These are phyloP conservation scores for Fusarium sp. DNA, from an alignment of 2,329 filamentous ascomycete genomes.

Conservation along the genomic window DNA sequence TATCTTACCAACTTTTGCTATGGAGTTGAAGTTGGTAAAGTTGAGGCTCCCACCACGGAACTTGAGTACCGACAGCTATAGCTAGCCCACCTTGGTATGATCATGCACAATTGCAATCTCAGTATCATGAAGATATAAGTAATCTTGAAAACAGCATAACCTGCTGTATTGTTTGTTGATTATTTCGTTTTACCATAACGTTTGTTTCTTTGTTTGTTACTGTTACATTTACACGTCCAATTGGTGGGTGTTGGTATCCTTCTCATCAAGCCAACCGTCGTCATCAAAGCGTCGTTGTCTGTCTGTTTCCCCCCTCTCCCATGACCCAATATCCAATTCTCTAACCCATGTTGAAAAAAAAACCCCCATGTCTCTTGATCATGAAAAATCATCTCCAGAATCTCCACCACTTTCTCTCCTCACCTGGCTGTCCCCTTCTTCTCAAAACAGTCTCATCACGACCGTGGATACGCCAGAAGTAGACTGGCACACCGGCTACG, in stretches of 20 bases:
- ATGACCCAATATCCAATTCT: not conserved
- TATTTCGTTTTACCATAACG: conserved; percentile 4
- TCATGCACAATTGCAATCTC: not conserved
- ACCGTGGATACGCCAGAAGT: conserved; percentile 85
- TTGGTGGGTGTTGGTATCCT: conserved; percentile 7
- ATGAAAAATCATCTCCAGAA: conserved; percentile 65
- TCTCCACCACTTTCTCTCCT: conserved; percentile 64
- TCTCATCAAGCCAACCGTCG: conserved; percentile 18
- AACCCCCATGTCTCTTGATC: not conserved
- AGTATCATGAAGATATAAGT: too few relatives aligned
- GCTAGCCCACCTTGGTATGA: too few relatives aligned
- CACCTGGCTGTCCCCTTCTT: conserved; percentile 48
- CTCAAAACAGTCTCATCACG: conserved; percentile 65
- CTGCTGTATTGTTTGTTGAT: not conserved
- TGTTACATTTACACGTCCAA: conserved; percentile 21
- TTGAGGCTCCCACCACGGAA: not conserved
- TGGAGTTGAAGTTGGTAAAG: not conserved
- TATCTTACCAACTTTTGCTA: not conserved
- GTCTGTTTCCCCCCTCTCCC: not conserved
- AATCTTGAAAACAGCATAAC: not conserved
- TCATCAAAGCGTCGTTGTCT: conserved; percentile 9
- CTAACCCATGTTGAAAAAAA: not conserved
- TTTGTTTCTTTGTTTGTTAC: conserved; percentile 11
- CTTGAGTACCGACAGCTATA: not conserved
- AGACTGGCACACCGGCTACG: conserved; percentile 84